These are phyloP conservation scores for Leptographium lundbergii DNA, from an alignment of 2,329 filamentous ascomycete species.

Conservation along the genomic window DNA sequence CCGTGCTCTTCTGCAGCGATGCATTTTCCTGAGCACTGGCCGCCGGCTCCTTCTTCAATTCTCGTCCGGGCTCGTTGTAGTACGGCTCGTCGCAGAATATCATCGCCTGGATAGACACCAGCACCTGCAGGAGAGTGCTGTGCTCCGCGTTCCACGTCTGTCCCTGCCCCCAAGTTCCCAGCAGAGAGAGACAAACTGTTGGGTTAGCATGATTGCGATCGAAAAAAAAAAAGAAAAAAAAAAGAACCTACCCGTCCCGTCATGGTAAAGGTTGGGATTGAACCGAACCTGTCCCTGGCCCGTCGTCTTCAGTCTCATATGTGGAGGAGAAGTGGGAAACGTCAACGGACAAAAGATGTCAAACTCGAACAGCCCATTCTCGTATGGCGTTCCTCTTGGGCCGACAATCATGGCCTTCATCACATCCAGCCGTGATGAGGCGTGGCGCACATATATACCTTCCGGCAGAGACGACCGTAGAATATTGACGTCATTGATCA, in stretches of 20 bases:
- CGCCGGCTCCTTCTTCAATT: conserved; percentile 9
- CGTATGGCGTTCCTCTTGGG: conserved; percentile 37
- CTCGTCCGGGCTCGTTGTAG: conserved; percentile 39
- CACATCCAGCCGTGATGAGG: conserved; percentile 30
- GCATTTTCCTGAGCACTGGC: conserved; percentile 19
- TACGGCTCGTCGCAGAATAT: conserved; percentile 40
- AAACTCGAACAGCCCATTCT: conserved; percentile 41
- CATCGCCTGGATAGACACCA: conserved; percentile 46
- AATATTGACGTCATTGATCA: conserved; percentile 31
- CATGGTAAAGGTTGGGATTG: conserved; percentile 38
- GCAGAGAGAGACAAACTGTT: conserved; percentile 33
- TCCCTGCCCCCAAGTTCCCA: conserved; percentile 33
- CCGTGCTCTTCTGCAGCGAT: conserved; percentile 15
- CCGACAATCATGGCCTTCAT: conserved; percentile 38
- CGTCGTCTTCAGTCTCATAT: conserved; percentile 31
- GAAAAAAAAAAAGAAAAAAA: background rate
- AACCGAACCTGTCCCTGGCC: conserved; percentile 25
- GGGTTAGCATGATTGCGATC: background rate
- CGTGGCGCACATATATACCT: conserved; percentile 37
- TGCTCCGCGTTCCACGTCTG: conserved; percentile 29
- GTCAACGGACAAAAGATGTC: conserved; percentile 30
- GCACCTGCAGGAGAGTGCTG: conserved; percentile 37
- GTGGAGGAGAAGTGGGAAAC: conserved; percentile 30
- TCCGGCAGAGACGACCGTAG: conserved; percentile 33
- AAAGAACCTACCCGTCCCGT: conserved; percentile 28